These are phyloP conservation scores for Myxozyma kluyveri DNA, from an alignment of 805 yeast genomes.

Conservation along the genomic window DNA sequence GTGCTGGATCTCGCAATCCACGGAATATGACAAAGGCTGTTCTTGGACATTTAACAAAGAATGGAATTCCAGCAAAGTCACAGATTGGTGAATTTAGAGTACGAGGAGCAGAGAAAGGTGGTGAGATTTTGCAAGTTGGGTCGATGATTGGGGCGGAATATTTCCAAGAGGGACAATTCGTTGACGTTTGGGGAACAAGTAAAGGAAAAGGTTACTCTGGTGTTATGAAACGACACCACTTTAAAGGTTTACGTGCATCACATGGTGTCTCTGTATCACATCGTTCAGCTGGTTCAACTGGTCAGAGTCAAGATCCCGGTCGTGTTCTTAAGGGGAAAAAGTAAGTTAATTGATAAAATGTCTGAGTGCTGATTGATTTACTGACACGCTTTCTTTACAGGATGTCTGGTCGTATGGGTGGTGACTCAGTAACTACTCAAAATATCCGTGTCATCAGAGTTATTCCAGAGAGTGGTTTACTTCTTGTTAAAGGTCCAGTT, in stretches of 20 bases:
- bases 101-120: constrained; percentile 42
- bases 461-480: constrained; percentile 75
- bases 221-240: constrained; percentile 94
- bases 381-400: neutral
- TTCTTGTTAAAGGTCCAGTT: constrained; percentile 74
- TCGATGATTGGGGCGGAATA: constrained; percentile 77
- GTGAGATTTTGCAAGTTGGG: constrained; percentile 69
- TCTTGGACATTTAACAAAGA: constrained; percentile 75
- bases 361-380: neutral
- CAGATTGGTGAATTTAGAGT: constrained; percentile 77
- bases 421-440: constrained; percentile 65
- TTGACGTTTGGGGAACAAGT: constrained; percentile 73
- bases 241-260: constrained; percentile 83
- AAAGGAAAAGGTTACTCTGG: constrained; percentile 98
- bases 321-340: constrained; percentile 94
- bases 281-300: constrained; percentile 96
- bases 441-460: constrained; percentile 74
- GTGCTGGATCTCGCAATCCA: constrained; percentile 67
- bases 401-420: constrained; percentile 98
- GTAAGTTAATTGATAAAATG: constrained; percentile 1
- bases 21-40: constrained; percentile 61
- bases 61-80: constrained; percentile 80
- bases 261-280: constrained; percentile 95
- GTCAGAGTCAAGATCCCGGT: constrained; percentile 94
- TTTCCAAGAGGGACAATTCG: constrained; percentile 76